Conservation (phyloP, 2,329 filamentous ascomycete genomes). For the Lasiodiplodia gonubiensis region DNA sequence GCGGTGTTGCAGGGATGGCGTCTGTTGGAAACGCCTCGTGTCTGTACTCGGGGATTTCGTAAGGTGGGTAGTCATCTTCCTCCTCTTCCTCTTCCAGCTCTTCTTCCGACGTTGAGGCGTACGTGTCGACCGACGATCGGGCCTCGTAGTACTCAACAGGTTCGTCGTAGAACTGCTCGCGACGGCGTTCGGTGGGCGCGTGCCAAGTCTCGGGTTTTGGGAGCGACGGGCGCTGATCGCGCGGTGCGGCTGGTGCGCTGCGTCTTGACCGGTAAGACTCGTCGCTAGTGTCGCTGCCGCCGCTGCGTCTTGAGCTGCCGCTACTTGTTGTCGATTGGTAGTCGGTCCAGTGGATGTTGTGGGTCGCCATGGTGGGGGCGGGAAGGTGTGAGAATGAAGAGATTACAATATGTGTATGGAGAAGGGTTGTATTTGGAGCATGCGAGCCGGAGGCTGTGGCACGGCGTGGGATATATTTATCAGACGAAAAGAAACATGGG, state of each 20-base stretch:
- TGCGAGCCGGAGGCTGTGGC: constrained; percentile 2
- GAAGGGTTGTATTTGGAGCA: constrained; percentile 4
- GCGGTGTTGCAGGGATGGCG: constrained; percentile 76
- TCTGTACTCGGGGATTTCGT: constrained; percentile 65
- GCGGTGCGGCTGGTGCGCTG: constrained; percentile 42
- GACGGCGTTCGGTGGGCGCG: constrained; percentile 38
- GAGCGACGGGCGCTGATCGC: constrained; percentile 35
- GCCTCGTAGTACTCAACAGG: constrained; percentile 30
- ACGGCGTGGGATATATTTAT: constrained; percentile 24
- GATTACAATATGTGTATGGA: constrained; percentile 13
- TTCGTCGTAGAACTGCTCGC: constrained; percentile 35
- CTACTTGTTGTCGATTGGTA: constrained; percentile 27
- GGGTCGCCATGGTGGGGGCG: constrained; percentile 6
- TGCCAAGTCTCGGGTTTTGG: constrained; percentile 41
- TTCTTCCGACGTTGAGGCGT: constrained; percentile 72
- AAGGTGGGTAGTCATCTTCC: constrained; percentile 54
- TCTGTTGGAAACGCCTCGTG: constrained; percentile 68
- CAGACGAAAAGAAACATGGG: constrained; percentile 14
- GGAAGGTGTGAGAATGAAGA: neutral
- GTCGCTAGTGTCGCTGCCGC: constrained; percentile 35
- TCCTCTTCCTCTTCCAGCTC: constrained; percentile 58
- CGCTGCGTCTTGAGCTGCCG: constrained; percentile 22
- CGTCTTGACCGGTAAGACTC: constrained; percentile 40
- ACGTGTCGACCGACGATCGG: constrained; percentile 65
- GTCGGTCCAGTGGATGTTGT: constrained; percentile 25